These are phyloP conservation scores for Phaeophleospora eucalypticola DNA, from an alignment of 2,329 filamentous ascomycete genomes.

Conservation along the genomic window DNA sequence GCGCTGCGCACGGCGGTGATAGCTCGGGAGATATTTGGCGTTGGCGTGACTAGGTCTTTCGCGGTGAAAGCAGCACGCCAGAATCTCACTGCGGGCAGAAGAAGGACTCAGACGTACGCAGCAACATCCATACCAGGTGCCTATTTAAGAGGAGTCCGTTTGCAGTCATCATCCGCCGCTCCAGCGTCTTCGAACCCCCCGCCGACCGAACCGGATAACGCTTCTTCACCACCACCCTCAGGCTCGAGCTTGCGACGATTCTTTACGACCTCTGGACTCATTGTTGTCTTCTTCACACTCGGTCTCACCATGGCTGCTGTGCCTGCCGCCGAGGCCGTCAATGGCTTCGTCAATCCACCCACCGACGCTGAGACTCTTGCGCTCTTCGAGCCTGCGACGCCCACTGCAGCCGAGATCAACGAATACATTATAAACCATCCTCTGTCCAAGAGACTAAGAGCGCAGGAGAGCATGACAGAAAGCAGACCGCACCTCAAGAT, in stretches of 20 bases:
- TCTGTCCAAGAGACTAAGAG: conserved; percentile 64
- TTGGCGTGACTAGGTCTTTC: conserved; percentile 16
- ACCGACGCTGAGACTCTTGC: conserved; percentile 70
- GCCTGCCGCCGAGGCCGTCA: conserved; percentile 49
- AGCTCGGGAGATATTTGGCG: conserved; percentile 11
- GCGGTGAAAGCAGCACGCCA: conserved; percentile 16
- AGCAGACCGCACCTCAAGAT: conserved; percentile 85
- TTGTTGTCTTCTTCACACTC: conserved; percentile 47
- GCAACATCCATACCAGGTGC: conserved; percentile 11
- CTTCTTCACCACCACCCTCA: conserved; percentile 1
- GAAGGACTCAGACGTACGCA: conserved; percentile 12
- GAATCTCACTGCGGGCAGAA: conserved; percentile 1
- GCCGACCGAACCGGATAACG: neutral
- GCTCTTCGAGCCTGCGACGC: conserved; percentile 59
- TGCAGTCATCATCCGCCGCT: conserved; percentile 11
- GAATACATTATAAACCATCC: conserved; percentile 71
- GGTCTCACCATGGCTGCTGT: conserved; percentile 57
- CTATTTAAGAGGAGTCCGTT: conserved; percentile 10
- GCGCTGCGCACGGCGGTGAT: conserved; percentile 16
- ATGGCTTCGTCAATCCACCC: conserved; percentile 51
- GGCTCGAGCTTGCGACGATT: conserved; percentile 10
- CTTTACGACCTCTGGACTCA: conserved; percentile 42
- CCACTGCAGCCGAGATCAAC: conserved; percentile 57
- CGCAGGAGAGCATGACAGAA: conserved; percentile 64
- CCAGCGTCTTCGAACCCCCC: conserved; percentile 3